Conservation (phyloP, 1,284 basidiomycete genomes). For the Neolentinus lepideus region DNA sequence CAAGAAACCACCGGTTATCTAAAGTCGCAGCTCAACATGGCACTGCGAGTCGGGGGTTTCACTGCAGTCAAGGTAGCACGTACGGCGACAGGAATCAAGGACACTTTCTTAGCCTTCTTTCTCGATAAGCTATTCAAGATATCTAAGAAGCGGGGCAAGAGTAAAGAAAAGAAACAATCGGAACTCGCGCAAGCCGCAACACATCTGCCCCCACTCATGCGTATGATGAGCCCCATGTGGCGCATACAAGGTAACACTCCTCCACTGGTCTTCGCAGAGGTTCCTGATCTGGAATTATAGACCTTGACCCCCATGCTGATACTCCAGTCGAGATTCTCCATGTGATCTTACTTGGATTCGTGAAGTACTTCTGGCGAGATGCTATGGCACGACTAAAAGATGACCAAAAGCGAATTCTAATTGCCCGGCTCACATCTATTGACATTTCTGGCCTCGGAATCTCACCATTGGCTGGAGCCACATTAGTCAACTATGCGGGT, state of each 20-base stretch:
- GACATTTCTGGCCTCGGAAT: conserved; percentile 18
- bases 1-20: too few relatives aligned
- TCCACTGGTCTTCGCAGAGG: background rate
- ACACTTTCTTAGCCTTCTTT: conserved; percentile 9
- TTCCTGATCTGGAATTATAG: conserved; percentile 10
- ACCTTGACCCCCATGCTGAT: conserved; percentile 23
- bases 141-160: background rate
- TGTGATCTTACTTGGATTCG: conserved; percentile 25
- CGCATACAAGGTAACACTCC: conserved; percentile 14
- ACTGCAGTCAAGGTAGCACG: background rate
- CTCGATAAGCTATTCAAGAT: conserved; percentile 1
- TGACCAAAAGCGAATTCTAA: conserved; percentile 12
- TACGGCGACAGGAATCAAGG: conserved; percentile 8
- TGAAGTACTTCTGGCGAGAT: conserved; percentile 32
- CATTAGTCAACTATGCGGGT: conserved; percentile 21
- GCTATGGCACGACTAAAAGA: conserved; percentile 14
- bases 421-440: conserved; percentile 15
- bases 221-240: conserved; percentile 13
- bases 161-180: background rate
- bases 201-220: conserved; percentile 1
- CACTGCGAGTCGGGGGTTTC: background rate
- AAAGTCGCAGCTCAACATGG: too few relatives aligned
- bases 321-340: conserved; percentile 30
- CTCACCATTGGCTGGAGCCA: conserved; percentile 12
- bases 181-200: background rate